Evolutionary conservation across 352 stramenopile genomes (phyloP), one percentile per base, ranked within the genome.

Genomic region (Phytophthora pluvialis): DNA sequence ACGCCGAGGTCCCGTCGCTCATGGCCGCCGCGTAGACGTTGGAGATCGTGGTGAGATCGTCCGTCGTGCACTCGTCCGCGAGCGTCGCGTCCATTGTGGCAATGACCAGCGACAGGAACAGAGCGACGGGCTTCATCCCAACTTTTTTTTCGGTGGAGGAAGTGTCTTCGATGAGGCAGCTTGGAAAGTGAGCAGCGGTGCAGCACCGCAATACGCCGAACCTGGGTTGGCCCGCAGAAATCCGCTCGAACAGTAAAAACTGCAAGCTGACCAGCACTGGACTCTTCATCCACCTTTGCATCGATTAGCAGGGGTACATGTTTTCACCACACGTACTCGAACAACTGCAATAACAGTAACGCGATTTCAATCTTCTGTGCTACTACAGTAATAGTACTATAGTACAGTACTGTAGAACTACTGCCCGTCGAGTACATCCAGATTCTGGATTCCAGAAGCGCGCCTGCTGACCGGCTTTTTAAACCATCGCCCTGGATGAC

Each of bases 1-100:
- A 71, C 3, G 51, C 50, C 11, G 54, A 28, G 1, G 16, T 57
- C 15, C 51, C 62, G 31, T 60, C 56, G 5, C 11, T 26, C 47
- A 56, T 53, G 36, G 64, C 57, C 9, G 54, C 49, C 8, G 16
- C 46, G 51, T 73, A 75, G 50, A 65, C 28, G 2, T 32, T 60
- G 9, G 53, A 49, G 25, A 72, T 72, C 4, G 38, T 38, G 1
- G 13, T 51, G 26, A 67, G 42, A 7, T 77, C 65, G 10, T 64
- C 60, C 3, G 25, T 38, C 11, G 70, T 66, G 31, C 70, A 77
- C 15, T 68, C 50, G 8, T 38, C 60, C n/a, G 48, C 59, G 21
- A 40, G 10, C 16, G 29, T 15, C 31, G 5, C 15, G 26, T 16
- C 21, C 0, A 18, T 28, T 11, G 48, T 38, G 12, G 40, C 39